Base-by-base conservation (phyloP, 2,329 filamentous ascomycete genomes). In the Macrophomina phaseolina region DNA sequence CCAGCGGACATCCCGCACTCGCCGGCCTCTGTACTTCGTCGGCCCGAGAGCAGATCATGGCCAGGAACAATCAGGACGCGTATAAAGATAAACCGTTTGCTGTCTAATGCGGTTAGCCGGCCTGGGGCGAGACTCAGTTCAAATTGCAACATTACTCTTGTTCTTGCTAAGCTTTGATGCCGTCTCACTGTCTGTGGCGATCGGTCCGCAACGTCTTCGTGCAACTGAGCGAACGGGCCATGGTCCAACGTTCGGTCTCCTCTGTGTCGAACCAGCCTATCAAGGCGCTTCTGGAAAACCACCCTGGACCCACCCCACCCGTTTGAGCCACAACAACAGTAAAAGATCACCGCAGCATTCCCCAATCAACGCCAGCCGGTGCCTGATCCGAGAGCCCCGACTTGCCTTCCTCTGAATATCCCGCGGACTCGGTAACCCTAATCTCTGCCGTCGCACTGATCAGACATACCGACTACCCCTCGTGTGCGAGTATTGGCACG, bases 111-210 rank as follows among this genome's bases (percentile, higher is more conserved):
- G 40, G 56, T 60, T 60, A 60, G 56, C 16, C 11, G 34, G 5
- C 16, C 28, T 36, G 40, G 28, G 55, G 56, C 30, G 12, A 60
- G 56, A 60, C 56, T 60, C 56, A 60, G 56, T 60, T 23, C 40
- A 60, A 60, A 48, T 60, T 60, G 56, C 56, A 60, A 46, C 56
- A 40, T 60, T 60, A 18, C 56, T 60, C 56, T 46, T 60, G 23
- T 60, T 45, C 56, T 4, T 60, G 23, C 42, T 48, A 60, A 60
- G 56, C 56, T 60, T 60, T 48, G 40, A 45, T 58, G 55, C 23
- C 38, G 38, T 42, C 55, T 58, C 55, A 46, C 40, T 30, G 42
- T 14, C 4, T 6, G 14, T 45, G 56, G 18, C 23, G 56, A 60
- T 60, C 56, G 40, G 42, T 38, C 56, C 55, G 55, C 55, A 58